phyloP scores from a whole-genome alignment of 495 filamentous ascomycete species.

The Penicillium canariense region DNA sequence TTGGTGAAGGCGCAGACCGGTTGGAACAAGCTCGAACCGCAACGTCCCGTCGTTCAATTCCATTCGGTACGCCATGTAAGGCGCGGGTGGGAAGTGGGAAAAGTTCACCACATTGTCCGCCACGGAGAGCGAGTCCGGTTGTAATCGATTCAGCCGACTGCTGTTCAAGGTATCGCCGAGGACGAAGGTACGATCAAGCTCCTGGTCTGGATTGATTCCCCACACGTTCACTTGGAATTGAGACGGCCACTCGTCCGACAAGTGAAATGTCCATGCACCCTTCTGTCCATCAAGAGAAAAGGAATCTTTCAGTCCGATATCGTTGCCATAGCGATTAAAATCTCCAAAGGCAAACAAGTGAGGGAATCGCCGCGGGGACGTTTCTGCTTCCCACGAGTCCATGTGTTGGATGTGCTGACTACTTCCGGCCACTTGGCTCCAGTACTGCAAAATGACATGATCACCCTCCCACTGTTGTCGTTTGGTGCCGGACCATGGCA shows the following conservation, averaged over 20 bases:
- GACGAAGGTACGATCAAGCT: conserved; percentile 57
- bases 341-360: conserved; percentile 63
- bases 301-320: conserved; percentile 56
- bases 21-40: conserved; percentile 48
- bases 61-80: conserved; percentile 55
- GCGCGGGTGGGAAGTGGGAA: conserved; percentile 51
- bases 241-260: conserved; percentile 63
- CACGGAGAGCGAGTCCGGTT: conserved; percentile 57
- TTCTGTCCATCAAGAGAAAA: conserved; percentile 47
- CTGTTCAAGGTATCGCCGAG: conserved; percentile 61
- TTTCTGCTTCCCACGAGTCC: conserved; percentile 43
- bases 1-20: conserved; percentile 52
- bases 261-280: conserved; percentile 58
- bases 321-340: conserved; percentile 68
- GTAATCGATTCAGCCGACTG: conserved; percentile 59
- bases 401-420: conserved; percentile 63
- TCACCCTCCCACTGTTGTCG: conserved; percentile 62
- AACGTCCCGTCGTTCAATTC: conserved; percentile 55
- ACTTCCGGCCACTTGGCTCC: conserved; percentile 60
- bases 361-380: conserved; percentile 51
- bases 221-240: conserved; percentile 64
- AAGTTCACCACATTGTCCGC: conserved; percentile 58
- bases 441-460: conserved; percentile 67
- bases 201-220: conserved; percentile 65
- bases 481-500: conserved; percentile 59